These are phyloP conservation scores for Aethionema arabicum DNA, from an alignment of 345 rosid species.

Conservation along the genomic window DNA sequence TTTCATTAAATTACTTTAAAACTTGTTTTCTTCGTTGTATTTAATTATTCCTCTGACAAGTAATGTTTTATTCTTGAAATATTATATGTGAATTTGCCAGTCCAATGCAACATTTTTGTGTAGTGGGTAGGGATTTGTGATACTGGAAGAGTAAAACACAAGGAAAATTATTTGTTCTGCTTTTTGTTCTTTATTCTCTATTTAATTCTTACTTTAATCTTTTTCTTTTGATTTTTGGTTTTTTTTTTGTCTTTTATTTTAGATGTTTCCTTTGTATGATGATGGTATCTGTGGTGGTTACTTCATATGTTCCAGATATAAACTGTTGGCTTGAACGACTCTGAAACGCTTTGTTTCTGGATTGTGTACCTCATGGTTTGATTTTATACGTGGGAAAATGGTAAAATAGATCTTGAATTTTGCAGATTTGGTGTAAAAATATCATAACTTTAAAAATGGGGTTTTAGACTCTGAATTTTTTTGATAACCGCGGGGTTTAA, in stretches of 20 bases:
- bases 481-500: too few relatives aligned
- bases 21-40: constrained; percentile 20
- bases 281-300: constrained; percentile 11
- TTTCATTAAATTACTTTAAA: constrained; percentile 21
- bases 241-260: constrained; percentile 28
- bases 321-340: too few relatives aligned
- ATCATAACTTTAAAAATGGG: too few relatives aligned
- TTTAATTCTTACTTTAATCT: constrained; percentile 21
- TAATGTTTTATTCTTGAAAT: background rate
- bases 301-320: constrained; percentile 1
- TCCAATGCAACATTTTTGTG: background rate
- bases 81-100: too few relatives aligned
- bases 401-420: too few relatives aligned
- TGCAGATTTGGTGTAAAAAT: too few relatives aligned
- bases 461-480: too few relatives aligned
- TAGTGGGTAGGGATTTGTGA: constrained; percentile 14
- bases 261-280: constrained; percentile 27
- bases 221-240: constrained; percentile 19
- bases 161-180: constrained; percentile 11
- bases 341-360: background rate
- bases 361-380: background rate
- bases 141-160: constrained; percentile 21
- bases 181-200: constrained; percentile 37
- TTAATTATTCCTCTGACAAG: constrained; percentile 21
- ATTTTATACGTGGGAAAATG: background rate